Evolutionary conservation across 129 eudicot species (phyloP), one percentile per base, ranked within the genome.

Genomic region (Oenanthe sinensis): DNA sequence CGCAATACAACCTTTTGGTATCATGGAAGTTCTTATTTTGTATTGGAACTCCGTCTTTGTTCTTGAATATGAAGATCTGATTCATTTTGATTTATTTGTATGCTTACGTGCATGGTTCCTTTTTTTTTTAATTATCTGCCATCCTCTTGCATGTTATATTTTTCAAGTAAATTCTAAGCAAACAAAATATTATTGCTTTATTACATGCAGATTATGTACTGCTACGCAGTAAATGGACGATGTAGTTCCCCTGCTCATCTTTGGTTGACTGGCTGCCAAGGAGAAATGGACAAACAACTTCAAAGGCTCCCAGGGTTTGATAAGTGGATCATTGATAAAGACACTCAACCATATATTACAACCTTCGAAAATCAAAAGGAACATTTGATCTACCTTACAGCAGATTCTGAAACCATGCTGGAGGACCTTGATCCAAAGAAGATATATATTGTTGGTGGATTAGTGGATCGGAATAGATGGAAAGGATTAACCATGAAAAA

Each of bases 401-500:
- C 99, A 63, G 99, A 95, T 83, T 91, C 99, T 6, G 97, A 92
- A 86, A 88, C 86, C 65, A 78, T 85, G 80, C 87, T 95, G 40
- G 84, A 86, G 50, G 96, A 88, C 78, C 89, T 95, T 47, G 97
- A 95, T 79, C 82, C 83, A 52, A 86, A 85, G 40, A 88, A 88
- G 76, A 87, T 90, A 22, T 95, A 95, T 81, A 90, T 95, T 52
- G 81, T 95, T 80, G 99, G 99, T 67, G 99, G 97, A 30, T 82
- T 96, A 78, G 99, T 96, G 63, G 97, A 96, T 85, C 84, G 97
- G 75, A 96, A 96, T 65, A 89, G 99, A 52, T 96, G 96, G 92
- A 96, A 96, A 86, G 99, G 99, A 77, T 81, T 92, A 82, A 92
- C 99, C 75, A 83, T 90, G 96, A 96, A 96, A 65, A 96, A 96